A percentile compares a stretch with the other conserved stretches of the same genome.
phyloP scores from a whole-genome alignment of 768 basidiomycete genomes.

The Lentinula sp. region DNA sequence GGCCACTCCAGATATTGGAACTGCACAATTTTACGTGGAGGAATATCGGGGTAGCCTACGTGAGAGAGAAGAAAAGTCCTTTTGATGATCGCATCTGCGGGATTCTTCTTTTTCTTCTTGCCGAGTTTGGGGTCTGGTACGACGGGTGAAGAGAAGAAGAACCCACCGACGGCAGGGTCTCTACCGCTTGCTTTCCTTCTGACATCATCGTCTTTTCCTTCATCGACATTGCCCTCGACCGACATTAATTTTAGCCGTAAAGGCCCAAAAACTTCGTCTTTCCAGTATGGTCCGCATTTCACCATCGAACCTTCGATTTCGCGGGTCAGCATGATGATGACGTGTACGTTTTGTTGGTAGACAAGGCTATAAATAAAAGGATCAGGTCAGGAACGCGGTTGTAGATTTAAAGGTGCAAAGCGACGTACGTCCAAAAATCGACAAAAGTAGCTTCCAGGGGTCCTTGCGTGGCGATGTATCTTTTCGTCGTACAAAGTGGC shows the following conservation, averaged over 20 bases:
- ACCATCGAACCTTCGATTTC: constrained; percentile 83
- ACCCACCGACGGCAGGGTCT: constrained; percentile 14
- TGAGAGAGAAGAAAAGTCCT: constrained; percentile 69
- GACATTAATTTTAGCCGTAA: constrained; percentile 46
- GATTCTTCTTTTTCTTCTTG: not conserved
- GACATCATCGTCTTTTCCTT: constrained; percentile 10
- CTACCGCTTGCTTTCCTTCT: constrained; percentile 15
- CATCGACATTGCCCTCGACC: constrained; percentile 14
- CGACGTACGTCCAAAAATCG: constrained; percentile 90
- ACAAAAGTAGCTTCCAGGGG: constrained; percentile 83
- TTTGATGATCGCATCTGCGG: constrained; percentile 31
- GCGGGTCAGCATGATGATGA: constrained; percentile 95
- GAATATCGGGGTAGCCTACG: constrained; percentile 48
- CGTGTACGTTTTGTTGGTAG: constrained; percentile 92
- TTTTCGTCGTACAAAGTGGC: constrained; percentile 71
- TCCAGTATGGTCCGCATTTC: constrained; percentile 93
- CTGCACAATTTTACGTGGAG: constrained; percentile 70
- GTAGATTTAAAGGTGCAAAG: not conserved
- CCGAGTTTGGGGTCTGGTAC: constrained; percentile 3
- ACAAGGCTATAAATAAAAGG: constrained; percentile 47
- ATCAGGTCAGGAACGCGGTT: not conserved
- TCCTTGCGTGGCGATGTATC: constrained; percentile 96
- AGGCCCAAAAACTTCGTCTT: constrained; percentile 61
- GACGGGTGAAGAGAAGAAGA: constrained; percentile 27
- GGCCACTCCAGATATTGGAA: constrained; percentile 95